Base-by-base conservation (phyloP, 306 rosid species). In the Neltuma alba region DNA sequence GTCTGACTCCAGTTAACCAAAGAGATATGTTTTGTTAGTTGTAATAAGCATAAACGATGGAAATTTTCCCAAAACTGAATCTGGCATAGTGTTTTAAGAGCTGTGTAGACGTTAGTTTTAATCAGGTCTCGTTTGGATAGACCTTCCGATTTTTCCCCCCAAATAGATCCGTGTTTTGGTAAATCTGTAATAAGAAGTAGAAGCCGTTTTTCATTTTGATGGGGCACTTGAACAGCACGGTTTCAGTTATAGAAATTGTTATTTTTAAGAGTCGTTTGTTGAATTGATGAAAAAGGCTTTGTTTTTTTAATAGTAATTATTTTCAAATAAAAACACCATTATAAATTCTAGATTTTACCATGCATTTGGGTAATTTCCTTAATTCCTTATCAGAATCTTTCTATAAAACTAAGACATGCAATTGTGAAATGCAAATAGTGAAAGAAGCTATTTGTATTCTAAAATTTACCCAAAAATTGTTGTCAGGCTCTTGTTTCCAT, bases 401-500 rank as follows among this genome's bases (percentile, higher is more conserved):
- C 25, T 34, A 7, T 36, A 63, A 18, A 63, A 18, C 7, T 18
- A 65, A 66, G 10, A n/a, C 20, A 34, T 8, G 58, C 23, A 7
- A 52, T 20, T 18, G 25, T 50, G 25, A 50, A 20, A n/a, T 50
- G 58, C 9, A 66, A 66, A 66, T 11, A 37, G 18, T 41, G 73
- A 68, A 68, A 40, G 54, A 41, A 38, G 73, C 54, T 41, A 68
- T 30, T 23, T 6, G 18, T 15, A 42, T 25, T 9, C 23, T 42
- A 69, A 41, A 23, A 15, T 42, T 6, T 15, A 42, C 37, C 37
- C 54, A 27, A 42, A 69, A 25, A 6, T 42, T 25, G 57, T 42
- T 40, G 23, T 21, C 42, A 33, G 37, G 41, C 69, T 68, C 57
- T 52, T n/a, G 34, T 54, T 34, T 75, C 76, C 70, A 60, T 61